Evolutionary conservation across 1,284 basidiomycete species (phyloP), one percentile per base, ranked within the genome.

Genomic region (Ustilago curta): DNA sequence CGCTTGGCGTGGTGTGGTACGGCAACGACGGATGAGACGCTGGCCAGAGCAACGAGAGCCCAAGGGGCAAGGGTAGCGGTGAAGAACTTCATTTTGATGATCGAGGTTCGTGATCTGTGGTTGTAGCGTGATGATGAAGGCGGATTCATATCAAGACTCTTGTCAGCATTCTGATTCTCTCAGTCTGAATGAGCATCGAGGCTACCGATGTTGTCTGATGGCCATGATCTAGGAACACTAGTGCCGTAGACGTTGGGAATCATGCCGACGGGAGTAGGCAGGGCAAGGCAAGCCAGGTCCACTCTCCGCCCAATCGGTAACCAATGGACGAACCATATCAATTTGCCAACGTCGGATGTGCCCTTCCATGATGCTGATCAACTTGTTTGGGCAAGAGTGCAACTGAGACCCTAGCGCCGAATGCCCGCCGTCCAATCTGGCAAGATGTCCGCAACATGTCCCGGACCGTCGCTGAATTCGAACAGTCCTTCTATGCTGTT

Each of bases 1-100:
- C 67, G 62, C 49, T 53, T 43, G 37, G 53, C 55, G 7, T 51
- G 51, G 27, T 39, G 35, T 14, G 72, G 63, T 11, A 43, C 27
- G 32, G 64, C 69, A 11, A 57, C 48, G 32, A 59, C 65, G 6
- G 58, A 62, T 6, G 65, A 58, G 48, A 63, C 51, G 62, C 73
- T 68, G 37, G 62, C 49, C 23, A 76, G 53, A 31, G 73, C 69
- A 25, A 69, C 25, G n/a, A 66, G 27, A 19, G 57, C 47, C 51
- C 55, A 67, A 25, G 65, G 58, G 19, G 70, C 59, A 42, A 66
- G 54, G n/a, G 54, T 31, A 40, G 62, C 62, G 23, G 65, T 27
- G 50, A 68, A 61, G 57, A 76, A 68, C 69, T 68, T 67, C 73
- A 76, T 76, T 14, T 27, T 68, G 60, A 62, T 39, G 53, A 14